Evolutionary conservation across 192 early-diverging fungal genomes (phyloP).

Genomic region (Coemansia sp.): DNA sequence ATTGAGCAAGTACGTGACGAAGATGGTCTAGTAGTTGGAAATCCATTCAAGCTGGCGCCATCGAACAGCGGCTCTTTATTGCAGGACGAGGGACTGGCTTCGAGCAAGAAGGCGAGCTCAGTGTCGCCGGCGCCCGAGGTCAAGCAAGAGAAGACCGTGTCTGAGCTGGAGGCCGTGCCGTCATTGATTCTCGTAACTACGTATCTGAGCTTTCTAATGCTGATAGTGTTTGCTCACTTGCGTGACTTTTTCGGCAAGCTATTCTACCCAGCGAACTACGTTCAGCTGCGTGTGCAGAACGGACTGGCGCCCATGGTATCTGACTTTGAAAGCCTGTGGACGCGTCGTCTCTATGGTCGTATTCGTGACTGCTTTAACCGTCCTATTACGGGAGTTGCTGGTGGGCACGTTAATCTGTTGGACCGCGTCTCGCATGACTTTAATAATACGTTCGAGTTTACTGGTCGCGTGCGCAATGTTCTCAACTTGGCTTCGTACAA

Average conservation of each 20-base stretch:
- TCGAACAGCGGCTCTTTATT: conserved; percentile 31
- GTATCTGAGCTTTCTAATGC: conserved; percentile 91
- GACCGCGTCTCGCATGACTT: conserved; percentile 86
- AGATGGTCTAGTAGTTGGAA: conserved; percentile 23
- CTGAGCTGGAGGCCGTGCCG: conserved; percentile 62
- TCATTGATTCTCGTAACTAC: conserved; percentile 87
- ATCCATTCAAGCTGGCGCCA: conserved; percentile 41
- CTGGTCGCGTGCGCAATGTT: conserved; percentile 75
- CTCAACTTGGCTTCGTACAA: conserved; percentile 98
- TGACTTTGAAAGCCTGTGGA: conserved; percentile 97
- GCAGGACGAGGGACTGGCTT: neutral
- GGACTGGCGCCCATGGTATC: conserved; percentile 92
- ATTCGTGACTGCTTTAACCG: conserved; percentile 95
- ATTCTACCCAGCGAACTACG: conserved; percentile 70
- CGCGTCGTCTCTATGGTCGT: conserved; percentile 81
- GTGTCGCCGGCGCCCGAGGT: neutral
- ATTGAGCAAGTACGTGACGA: conserved; percentile 39
- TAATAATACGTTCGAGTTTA: conserved; percentile 84
- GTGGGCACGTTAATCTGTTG: conserved; percentile 80
- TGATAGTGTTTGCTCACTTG: conserved; percentile 91
- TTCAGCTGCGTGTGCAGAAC: conserved; percentile 72
- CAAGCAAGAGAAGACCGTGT: neutral
- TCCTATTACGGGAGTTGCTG: conserved; percentile 92
- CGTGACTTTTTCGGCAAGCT: conserved; percentile 90
- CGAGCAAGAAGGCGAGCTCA: neutral